Base-by-base conservation (phyloP, 768 basidiomycete genomes). In the Lentinula sp. region DNA sequence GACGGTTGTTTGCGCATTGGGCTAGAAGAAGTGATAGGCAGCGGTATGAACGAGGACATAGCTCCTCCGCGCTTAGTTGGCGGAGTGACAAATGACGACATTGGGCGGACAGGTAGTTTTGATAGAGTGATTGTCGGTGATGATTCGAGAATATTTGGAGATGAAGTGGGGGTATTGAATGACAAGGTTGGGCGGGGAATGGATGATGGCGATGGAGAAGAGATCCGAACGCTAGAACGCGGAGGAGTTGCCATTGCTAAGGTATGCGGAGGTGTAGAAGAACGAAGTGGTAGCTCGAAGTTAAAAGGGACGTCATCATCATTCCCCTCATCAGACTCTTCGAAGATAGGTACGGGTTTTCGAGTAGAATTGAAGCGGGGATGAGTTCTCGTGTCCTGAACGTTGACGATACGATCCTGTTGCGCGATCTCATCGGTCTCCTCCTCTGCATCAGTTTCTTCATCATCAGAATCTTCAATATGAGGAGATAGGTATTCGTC, bases 41-140 rank as follows among this genome's bases (percentile, higher is more conserved):
- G 87, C 48, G 87, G 86, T 52, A 88, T 86, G 66, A 85, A 85
- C 5, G 87, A 84, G 6, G 81, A 76, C 39, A 73, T 66, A 4
- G 69, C 66, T 16, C 77, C 77, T 6, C 75, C 77, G 60, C 82
- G 83, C 71, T 83, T 86, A 23, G 72, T 74, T 3, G 85, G 81
- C 46, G 84, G 82, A 0, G 84, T 85, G 18, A 75, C 70, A 65
- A 78, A 81, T 5, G 73, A 66, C 23, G 49, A 42, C 9, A 36
- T 7, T 3, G 57, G 49, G 41, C 57, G 57, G 62, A 60, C 15
- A 52, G 58, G 43, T 61, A 61, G 16, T 57, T 55, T 50, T 15
- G 64, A 52, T 1, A 60, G 46, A 28, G 63, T 63, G 63, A 71
- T 76, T 1, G 74, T 69, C 36, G 78, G 77, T 10, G 55, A 56